Evolutionary conservation across 768 basidiomycete genomes (phyloP), one percentile per base, ranked within the genome.

Genomic region (Coprinopsis sp.): DNA sequence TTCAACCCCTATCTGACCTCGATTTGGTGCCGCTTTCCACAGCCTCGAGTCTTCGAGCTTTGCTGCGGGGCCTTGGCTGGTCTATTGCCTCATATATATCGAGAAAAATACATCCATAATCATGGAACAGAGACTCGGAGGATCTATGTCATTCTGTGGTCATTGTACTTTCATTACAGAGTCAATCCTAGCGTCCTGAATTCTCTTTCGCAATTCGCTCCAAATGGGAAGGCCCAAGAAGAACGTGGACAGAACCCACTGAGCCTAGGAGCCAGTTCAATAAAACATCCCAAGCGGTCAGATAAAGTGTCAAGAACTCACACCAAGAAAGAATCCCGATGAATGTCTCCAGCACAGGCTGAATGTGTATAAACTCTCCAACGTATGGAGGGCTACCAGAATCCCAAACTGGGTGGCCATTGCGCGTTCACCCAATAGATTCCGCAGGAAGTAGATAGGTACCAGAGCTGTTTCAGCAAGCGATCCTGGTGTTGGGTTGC

Each of bases 141-240:
- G n/a, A n/a, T n/a, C n/a, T n/a, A n/a, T n/a, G n/a, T n/a, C n/a
- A n/a, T n/a, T n/a, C n/a, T n/a, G n/a, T n/a, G n/a, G n/a, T 42
- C 27, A 84, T 58, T 86, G 66, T 8, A 76, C 75, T 61, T 90
- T 91, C 82, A 86, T 82, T 3, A 91, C 84, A 23, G 86, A 87
- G 46, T 87, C 79, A 33, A 91, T 91, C 2, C 87, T 74, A 13
- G 81, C 79, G 25, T 67, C 63, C 51, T 90, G 84, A 8, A 89
- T 76, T 21, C 77, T 73, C 53, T 63, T 72, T 44, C 77, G 67
- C 51, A 90, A 61, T 51, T 79, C 73, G 8, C 47, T 22, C 70
- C 77, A 78, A 10, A 79, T 68, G 0, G 82, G 80, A 42, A 69
- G 70, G 0, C 88, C 88, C 25, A 73, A 64, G 0, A 74, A 1